Conservation (phyloP, 2,329 filamentous ascomycete species). For the Botrytis paeoniae region DNA sequence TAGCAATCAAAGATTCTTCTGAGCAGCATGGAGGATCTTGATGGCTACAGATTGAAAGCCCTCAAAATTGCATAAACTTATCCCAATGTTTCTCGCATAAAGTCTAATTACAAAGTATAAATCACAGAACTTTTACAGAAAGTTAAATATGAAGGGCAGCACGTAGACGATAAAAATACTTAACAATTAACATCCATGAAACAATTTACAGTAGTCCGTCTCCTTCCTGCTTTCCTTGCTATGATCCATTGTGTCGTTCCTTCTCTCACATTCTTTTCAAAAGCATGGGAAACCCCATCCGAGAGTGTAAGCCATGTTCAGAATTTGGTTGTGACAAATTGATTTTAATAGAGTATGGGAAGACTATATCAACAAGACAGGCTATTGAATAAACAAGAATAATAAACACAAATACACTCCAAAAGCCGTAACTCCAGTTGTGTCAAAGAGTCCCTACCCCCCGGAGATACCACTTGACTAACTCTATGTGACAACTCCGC, state of each 20-base stretch:
- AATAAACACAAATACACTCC: not conserved
- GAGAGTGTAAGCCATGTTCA: not conserved
- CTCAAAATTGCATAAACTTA: not conserved
- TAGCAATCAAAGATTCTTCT: not conserved
- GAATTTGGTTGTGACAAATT: not conserved
- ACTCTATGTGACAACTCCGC: not conserved
- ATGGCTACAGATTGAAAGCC: too few relatives aligned
- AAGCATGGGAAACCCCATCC: not conserved
- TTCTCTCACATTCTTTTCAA: not conserved
- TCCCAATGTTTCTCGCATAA: not conserved
- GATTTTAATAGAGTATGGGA: not conserved
- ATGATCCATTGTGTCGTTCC: not conserved
- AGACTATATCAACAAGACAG: not conserved
- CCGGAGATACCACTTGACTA: not conserved
- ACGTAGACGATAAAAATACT: not conserved
- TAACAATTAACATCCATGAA: not conserved
- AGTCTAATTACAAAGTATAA: not conserved
- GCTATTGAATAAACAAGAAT: not conserved
- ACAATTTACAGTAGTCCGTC: not conserved
- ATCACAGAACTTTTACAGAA: not conserved
- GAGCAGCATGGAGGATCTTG: too few relatives aligned
- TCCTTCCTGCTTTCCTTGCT: not conserved
- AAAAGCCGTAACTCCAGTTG: not conserved
- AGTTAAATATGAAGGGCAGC: not conserved
- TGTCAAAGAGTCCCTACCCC: not conserved